A percentile compares a stretch with the other conserved stretches of the same genome.
Conservation (phyloP, 306 rosid genomes). For the Pyrus bretschneideri region DNA sequence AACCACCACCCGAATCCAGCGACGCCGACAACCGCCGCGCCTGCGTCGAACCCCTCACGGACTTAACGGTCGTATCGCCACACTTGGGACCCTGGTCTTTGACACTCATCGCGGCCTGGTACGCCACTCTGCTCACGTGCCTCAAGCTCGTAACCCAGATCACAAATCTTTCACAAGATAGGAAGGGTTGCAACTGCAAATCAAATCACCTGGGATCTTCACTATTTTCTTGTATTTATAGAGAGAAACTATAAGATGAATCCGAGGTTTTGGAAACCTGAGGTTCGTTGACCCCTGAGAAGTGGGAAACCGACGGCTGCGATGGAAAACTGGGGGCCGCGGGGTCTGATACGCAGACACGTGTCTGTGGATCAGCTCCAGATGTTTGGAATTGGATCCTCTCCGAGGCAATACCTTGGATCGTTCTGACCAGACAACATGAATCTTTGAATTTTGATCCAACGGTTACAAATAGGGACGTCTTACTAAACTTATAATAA, state of each 20-base stretch:
- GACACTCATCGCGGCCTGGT: conserved; percentile 30
- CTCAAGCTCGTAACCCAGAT: conserved; percentile 51
- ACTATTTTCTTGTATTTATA: not conserved
- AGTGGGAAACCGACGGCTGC: conserved; percentile 24
- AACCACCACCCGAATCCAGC: conserved; percentile 18
- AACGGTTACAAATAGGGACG: too few species aligned
- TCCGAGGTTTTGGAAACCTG: conserved; percentile 1
- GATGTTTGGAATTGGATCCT: too few species aligned
- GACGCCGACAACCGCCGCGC: conserved; percentile 19
- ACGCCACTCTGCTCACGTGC: conserved; percentile 26
- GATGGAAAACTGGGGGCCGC: not conserved
- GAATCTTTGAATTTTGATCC: too few species aligned
- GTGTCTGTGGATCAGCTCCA: not conserved
- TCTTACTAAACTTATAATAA: too few species aligned
- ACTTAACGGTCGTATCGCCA: conserved; percentile 36
- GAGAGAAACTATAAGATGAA: not conserved
- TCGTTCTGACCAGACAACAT: too few species aligned
- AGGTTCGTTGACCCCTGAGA: not conserved
- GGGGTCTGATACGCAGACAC: conserved; percentile 5
- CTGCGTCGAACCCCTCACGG: conserved; percentile 43
- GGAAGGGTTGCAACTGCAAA: not conserved
- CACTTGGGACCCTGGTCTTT: conserved; percentile 51
- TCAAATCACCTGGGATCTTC: not conserved
- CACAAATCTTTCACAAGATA: not conserved
- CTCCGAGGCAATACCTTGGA: too few species aligned